phyloP scores from a whole-genome alignment of 2,329 filamentous ascomycete species.

The Escovopsis weberi region DNA sequence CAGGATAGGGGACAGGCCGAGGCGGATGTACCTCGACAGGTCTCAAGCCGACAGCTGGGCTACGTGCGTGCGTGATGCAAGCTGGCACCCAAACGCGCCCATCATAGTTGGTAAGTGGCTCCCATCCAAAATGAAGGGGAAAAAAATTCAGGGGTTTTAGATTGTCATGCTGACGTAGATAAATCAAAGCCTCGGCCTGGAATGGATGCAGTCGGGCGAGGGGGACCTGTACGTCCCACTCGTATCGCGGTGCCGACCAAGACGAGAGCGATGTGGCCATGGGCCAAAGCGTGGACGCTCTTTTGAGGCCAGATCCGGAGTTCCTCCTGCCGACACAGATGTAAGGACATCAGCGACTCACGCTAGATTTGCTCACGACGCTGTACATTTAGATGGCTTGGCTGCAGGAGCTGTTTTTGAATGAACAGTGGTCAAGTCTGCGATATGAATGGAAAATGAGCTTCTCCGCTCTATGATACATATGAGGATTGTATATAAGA shows the following conservation, averaged over 20 bases:
- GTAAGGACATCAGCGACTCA: background rate
- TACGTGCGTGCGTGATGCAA: constrained; percentile 74
- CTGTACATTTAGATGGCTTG: no score
- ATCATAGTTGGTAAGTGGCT: constrained; percentile 48
- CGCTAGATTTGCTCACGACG: background rate
- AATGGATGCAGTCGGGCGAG: constrained; percentile 60
- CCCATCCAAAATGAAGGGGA: background rate
- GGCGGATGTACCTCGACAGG: constrained; percentile 43
- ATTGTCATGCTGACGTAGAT: background rate
- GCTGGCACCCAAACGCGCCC: constrained; percentile 78
- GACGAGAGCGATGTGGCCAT: constrained; percentile 48
- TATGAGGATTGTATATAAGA: no score
- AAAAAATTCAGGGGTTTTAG: background rate
- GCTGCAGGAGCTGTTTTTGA: no score
- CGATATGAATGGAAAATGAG: no score
- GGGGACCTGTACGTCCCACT: constrained; percentile 66
- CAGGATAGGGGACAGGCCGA: constrained; percentile 38
- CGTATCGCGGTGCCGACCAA: constrained; percentile 53
- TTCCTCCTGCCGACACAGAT: constrained; percentile 6
- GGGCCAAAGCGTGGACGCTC: constrained; percentile 45
- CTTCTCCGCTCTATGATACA: no score
- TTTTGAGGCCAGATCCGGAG: constrained; percentile 29
- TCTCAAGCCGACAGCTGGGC: constrained; percentile 44
- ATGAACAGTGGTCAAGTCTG: no score
- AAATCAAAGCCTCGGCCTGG: constrained; percentile 56